Evolutionary conservation across 805 yeast species (phyloP), one percentile per base, ranked within the genome.

Genomic region (Candida multigemmis): DNA sequence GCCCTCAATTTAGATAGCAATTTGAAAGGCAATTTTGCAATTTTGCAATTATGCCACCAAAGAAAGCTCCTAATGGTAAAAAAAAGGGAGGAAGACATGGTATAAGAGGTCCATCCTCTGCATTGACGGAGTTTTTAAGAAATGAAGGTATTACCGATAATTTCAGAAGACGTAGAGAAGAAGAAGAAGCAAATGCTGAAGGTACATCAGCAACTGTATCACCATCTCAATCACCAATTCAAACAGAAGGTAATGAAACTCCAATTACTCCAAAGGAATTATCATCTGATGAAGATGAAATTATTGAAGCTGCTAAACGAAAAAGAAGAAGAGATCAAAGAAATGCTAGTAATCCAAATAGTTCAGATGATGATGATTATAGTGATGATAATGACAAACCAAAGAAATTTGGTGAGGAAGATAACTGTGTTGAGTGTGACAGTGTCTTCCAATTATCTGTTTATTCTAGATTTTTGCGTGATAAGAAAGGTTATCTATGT

Each of bases 111-210:
- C 82, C 94, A 23, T 84, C 83, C 57, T 79, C 93, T 39, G 96
- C 96, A 0, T 60, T 87, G 38, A 87, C 96, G 0, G 91, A 82
- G 51, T 87, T 87, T 44, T 64, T 87, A 34, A 64, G 86, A 26
- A 84, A 80, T 31, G 94, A 86, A 51, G 96, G 96, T 19, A 87
- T 87, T 54, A 80, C 95, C 1, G 85, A 76, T 31, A 75, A 73
- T 22, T 85, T 85, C 46, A 65, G 86, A 44, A 56, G 49, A 32
- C 41, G 62, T 23, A 34, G 42, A 27, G 37, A 26, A 9, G 34
- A 38, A 23, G 31, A 28, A 15, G 26, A 21, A 50, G 27, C 50
- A 53, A 28, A 19, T 16, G 43, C 27, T n/a, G 42, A 32, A 8
- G 40, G 16, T 5, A 42, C 21, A 15, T 14, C 22, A 10, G 23